Evolutionary conservation across 345 rosid genomes (phyloP).

Genomic region (Euphorbia peplus): DNA sequence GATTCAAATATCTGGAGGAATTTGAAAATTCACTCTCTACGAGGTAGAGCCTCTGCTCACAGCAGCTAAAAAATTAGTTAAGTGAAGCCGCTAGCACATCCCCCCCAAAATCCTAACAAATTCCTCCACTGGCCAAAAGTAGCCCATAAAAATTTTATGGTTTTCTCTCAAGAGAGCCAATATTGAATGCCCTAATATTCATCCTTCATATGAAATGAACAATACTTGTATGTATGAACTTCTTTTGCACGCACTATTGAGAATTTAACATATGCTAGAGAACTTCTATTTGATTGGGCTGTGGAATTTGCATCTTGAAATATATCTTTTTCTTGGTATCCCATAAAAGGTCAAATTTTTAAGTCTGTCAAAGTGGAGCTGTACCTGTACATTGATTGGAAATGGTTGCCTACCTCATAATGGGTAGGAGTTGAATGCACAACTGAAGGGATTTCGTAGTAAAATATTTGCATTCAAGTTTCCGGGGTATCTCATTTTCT

Average conservation of each 20-base stretch:
- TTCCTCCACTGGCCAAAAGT: too few species aligned
- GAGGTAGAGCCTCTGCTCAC: too few species aligned
- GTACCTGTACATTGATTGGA: constrained; percentile 37
- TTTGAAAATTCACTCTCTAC: too few species aligned
- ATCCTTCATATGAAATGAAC: background rate
- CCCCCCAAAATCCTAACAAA: background rate
- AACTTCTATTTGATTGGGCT: background rate
- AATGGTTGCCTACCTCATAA: constrained; percentile 53
- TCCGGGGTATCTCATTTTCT: background rate
- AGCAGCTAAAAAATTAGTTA: too few species aligned
- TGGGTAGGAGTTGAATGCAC: constrained; percentile 38
- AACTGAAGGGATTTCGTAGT: constrained; percentile 18
- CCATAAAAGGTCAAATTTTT: constrained; percentile 36
- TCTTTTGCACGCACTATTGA: background rate
- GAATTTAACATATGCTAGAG: background rate
- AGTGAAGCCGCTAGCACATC: too few species aligned
- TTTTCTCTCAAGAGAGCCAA: background rate
- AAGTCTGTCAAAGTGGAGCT: constrained; percentile 38
- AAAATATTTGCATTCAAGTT: constrained; percentile 9
- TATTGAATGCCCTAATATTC: background rate
- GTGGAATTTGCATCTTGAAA: constrained; percentile 10
- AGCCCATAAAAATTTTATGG: background rate
- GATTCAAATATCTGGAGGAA: too few species aligned
- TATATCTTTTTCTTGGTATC: constrained; percentile 32
- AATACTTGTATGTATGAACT: background rate